Conservation (phyloP, 2,329 filamentous ascomycete genomes). For the Hyphodiscus sp. region DNA sequence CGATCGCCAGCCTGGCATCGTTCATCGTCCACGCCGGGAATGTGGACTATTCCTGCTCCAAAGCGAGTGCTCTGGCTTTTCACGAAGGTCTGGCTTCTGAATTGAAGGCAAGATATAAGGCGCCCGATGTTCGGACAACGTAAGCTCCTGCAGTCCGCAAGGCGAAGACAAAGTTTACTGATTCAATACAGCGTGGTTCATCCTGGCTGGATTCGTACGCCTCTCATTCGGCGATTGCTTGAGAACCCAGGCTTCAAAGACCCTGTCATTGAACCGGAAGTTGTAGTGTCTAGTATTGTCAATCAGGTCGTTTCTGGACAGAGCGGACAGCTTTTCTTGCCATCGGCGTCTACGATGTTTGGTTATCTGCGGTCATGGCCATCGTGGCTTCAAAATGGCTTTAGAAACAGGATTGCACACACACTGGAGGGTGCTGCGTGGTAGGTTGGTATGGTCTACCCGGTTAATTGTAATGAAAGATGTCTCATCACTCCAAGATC, state of each 20-base stretch:
- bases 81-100: conserved; percentile 59
- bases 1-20: conserved; percentile 45
- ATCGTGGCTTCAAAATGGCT: conserved; percentile 17
- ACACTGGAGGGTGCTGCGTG: neutral
- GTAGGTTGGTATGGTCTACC: neutral
- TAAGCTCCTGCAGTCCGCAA: conserved; percentile 9
- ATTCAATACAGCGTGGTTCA: conserved; percentile 46
- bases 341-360: conserved; percentile 26
- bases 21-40: conserved; percentile 20
- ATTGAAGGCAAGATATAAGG: conserved; percentile 52
- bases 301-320: conserved; percentile 49
- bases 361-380: conserved; percentile 24
- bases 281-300: conserved; percentile 56
- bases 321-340: neutral
- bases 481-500: too few relatives aligned
- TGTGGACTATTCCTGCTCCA: conserved; percentile 62
- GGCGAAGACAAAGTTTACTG: neutral
- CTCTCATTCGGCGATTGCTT: conserved; percentile 48
- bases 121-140: conserved; percentile 48
- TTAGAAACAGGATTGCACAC: conserved; percentile 16
- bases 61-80: conserved; percentile 59
- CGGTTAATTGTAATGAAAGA: neutral
- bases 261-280: conserved; percentile 49
- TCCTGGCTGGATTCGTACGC: conserved; percentile 53
- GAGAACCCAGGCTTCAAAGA: conserved; percentile 42